phyloP scores from a whole-genome alignment of 495 filamentous ascomycete genomes.

The Xylaria nigripes region DNA sequence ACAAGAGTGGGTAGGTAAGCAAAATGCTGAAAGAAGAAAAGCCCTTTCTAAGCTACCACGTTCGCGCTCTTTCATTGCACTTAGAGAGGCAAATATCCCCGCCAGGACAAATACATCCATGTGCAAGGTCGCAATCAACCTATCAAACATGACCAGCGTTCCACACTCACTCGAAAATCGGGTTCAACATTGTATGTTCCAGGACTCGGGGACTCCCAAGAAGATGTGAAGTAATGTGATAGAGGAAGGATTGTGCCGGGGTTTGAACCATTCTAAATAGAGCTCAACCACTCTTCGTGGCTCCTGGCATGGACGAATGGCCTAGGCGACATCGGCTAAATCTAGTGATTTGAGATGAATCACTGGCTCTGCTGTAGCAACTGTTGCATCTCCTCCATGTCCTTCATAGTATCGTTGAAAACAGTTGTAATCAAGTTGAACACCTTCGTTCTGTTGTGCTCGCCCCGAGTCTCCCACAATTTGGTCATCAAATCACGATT shows the following conservation, averaged over 20 bases:
- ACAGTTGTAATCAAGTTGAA: slow-evolving; percentile 49
- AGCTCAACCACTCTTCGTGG: background rate
- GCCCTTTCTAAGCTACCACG: no score
- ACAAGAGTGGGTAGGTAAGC: no score
- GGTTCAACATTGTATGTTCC: no score
- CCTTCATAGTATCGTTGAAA: slow-evolving; percentile 73
- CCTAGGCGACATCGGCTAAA: background rate
- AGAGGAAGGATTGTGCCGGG: background rate
- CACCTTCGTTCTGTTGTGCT: slow-evolving; percentile 75
- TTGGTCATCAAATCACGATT: slow-evolving; percentile 84
- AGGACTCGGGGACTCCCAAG: background rate
- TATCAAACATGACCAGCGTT: no score
- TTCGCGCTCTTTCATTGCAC: no score
- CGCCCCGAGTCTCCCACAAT: slow-evolving; percentile 67
- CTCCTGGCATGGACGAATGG: background rate
- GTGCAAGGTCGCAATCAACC: no score
- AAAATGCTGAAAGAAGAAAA: no score
- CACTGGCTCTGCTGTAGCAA: slow-evolving; percentile 24
- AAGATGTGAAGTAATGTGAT: background rate
- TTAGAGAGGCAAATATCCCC: no score
- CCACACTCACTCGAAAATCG: no score
- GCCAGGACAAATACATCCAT: no score
- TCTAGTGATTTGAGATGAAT: background rate
- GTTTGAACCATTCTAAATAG: background rate
- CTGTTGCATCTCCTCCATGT: slow-evolving; percentile 66